These are phyloP conservation scores for Fusarium setosum DNA, from an alignment of 2,329 filamentous ascomycete genomes.

Conservation along the genomic window DNA sequence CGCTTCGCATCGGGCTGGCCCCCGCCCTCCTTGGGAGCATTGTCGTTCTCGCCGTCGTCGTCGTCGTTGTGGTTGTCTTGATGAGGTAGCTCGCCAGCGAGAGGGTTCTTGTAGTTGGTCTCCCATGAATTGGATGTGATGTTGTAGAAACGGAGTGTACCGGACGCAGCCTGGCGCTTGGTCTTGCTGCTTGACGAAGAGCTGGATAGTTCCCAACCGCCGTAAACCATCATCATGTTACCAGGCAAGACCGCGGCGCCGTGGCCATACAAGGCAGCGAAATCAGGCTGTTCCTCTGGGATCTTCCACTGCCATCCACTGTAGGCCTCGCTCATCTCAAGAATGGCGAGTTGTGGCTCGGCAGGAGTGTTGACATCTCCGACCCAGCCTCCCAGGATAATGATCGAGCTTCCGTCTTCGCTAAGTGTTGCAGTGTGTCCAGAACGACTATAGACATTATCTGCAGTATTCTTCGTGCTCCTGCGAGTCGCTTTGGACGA, in stretches of 20 bases:
- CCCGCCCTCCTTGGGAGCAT: slow-evolving; percentile 38
- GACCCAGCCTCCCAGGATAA: slow-evolving; percentile 93
- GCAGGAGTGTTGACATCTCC: slow-evolving; percentile 82
- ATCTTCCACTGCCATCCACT: slow-evolving; percentile 80
- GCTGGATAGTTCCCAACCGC: slow-evolving; percentile 64
- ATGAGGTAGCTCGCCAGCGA: slow-evolving; percentile 14
- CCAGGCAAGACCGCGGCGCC: slow-evolving; percentile 72
- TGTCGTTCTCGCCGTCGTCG: slow-evolving; percentile 23
- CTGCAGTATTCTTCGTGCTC: slow-evolving; percentile 41
- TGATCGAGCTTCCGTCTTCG: slow-evolving; percentile 79
- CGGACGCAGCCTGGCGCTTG: slow-evolving; percentile 48
- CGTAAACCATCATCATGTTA: slow-evolving; percentile 76
- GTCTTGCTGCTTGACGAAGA: slow-evolving; percentile 43
- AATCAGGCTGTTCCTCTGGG: slow-evolving; percentile 62
- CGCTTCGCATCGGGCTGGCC: slow-evolving; percentile 38
- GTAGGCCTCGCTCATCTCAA: slow-evolving; percentile 81
- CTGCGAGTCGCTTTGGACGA: slow-evolving; percentile 17
- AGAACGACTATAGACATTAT: slow-evolving; percentile 79
- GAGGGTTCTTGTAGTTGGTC: slow-evolving; percentile 61
- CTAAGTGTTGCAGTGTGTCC: slow-evolving; percentile 89
- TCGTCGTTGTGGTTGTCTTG: no score
- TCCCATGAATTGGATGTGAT: slow-evolving; percentile 67
- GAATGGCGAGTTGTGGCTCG: slow-evolving; percentile 81
- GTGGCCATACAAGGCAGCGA: slow-evolving; percentile 69
- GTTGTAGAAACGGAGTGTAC: slow-evolving; percentile 62